phyloP scores from a whole-genome alignment of 768 basidiomycete genomes.

The Auriculariales sp. region DNA sequence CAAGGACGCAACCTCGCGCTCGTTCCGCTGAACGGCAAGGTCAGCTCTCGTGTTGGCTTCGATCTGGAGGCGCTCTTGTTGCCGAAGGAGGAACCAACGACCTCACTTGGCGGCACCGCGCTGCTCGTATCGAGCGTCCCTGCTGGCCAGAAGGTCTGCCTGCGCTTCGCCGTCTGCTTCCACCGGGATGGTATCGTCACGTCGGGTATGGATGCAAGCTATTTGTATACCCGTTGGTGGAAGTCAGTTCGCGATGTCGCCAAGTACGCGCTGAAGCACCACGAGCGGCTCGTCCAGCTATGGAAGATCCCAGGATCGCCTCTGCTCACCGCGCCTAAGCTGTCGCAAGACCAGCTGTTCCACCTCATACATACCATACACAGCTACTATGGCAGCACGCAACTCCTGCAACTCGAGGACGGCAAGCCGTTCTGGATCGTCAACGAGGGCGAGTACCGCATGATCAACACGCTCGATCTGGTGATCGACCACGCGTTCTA shows the following conservation, averaged over 20 bases:
- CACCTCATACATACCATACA: background rate
- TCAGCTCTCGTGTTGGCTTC: background rate
- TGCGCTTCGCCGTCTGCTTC: background rate
- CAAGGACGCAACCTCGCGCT: background rate
- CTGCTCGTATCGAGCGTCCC: background rate
- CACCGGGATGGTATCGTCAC: constrained; percentile 1
- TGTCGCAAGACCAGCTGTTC: background rate
- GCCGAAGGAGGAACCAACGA: background rate
- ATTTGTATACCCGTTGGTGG: constrained; percentile 1
- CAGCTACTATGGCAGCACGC: background rate
- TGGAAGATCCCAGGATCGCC: background rate
- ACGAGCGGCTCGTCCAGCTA: background rate
- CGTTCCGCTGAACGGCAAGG: background rate
- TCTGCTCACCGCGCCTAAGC: background rate
- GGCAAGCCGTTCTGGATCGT: background rate
- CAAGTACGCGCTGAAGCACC: background rate
- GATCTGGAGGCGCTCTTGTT: background rate
- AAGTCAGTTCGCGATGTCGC: background rate
- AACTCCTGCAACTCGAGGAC: background rate
- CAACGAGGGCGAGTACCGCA: background rate
- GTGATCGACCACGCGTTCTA: background rate
- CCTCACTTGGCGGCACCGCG: background rate
- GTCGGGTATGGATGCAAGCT: background rate
- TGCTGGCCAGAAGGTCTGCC: background rate
- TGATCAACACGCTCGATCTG: background rate